Base-by-base conservation (phyloP, 768 basidiomycete genomes). In the Candolleomyces aberdarensis region DNA sequence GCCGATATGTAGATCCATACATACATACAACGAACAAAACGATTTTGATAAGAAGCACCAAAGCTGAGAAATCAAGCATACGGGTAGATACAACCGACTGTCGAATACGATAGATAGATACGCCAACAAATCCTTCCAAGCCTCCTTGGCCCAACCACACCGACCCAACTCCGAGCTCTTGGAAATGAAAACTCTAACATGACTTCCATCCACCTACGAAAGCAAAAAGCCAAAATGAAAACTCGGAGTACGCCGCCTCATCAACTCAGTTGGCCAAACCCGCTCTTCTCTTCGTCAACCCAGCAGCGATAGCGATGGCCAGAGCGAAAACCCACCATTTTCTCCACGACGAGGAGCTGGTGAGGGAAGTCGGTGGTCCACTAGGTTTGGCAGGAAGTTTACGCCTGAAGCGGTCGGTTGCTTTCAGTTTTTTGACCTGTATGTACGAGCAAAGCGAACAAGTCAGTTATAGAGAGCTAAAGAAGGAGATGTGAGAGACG, bases 311-410 rank as follows among this genome's bases (percentile, higher is more conserved):
- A 59, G 77, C 78, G 59, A 78, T 62, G 58, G 74, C 76, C 58
- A 83, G 68, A 50, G 80, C 79, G 66, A 83, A 64, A 64, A 83
- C 65, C 62, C 80, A 79, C 80, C 81, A 83, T 74, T 79, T 76
- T 44, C 74, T 69, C 75, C 76, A 78, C 67, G 66, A 63, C 59
- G 56, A 59, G 19, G 50, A 62, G 20, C 57, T 62, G 13, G 63
- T 46, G 44, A 59, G 22, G 31, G 60, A 60, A 8, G 8, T 36
- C 3, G 83, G 81, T 14, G 78, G 80, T 0, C 78, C 78, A 0
- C 52, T 71, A 0, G 82, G 81, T 15, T 83, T 79, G 2, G 79
- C 55, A 29, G 83, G 85, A 7, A 85, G 65, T 52, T 71, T 74
- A 2, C 67, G 61, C 49, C 66, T 55, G 6, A 80, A 43, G 26